These are phyloP conservation scores for Xylaria sp. DNA, from an alignment of 2,329 filamentous ascomycete species.

Conservation along the genomic window DNA sequence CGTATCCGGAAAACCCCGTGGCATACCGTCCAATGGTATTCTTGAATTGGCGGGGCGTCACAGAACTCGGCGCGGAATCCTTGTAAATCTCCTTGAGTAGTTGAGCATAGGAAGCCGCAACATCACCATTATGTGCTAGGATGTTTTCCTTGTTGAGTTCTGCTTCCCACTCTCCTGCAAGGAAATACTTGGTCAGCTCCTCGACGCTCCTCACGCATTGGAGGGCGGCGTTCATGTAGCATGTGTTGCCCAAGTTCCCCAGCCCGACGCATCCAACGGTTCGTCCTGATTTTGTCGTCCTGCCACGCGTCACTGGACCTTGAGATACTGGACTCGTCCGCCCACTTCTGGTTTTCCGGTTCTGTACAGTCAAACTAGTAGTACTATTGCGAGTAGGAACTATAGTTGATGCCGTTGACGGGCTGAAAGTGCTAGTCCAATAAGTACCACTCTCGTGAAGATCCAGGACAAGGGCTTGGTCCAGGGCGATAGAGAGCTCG, in stretches of 20 bases:
- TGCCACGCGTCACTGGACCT: slow-evolving; percentile 69
- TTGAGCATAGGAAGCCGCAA: slow-evolving; percentile 81
- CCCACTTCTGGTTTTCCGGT: slow-evolving; percentile 58
- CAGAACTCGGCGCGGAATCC: slow-evolving; percentile 65
- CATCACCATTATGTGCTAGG: slow-evolving; percentile 80
- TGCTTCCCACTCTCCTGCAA: slow-evolving; percentile 70
- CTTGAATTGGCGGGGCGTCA: slow-evolving; percentile 83
- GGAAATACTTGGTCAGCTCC: slow-evolving; percentile 90
- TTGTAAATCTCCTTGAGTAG: slow-evolving; percentile 80
- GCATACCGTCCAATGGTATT: slow-evolving; percentile 77
- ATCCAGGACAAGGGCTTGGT: slow-evolving; percentile 81
- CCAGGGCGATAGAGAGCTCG: slow-evolving; percentile 68
- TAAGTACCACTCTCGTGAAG: slow-evolving; percentile 66
- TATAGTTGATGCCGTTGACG: slow-evolving; percentile 33
- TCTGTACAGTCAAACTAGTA: slow-evolving; percentile 38
- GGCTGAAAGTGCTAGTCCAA: slow-evolving; percentile 56
- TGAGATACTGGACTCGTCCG: slow-evolving; percentile 68
- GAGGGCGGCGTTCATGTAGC: slow-evolving; percentile 98
- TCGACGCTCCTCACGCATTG: slow-evolving; percentile 94
- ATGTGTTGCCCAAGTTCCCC: slow-evolving; percentile 92
- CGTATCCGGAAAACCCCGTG: slow-evolving; percentile 88
- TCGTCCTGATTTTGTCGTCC: slow-evolving; percentile 69
- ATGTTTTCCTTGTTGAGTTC: slow-evolving; percentile 88
- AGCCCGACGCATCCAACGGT: slow-evolving; percentile 79
- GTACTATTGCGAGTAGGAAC: slow-evolving; percentile 41